Evolutionary conservation across 345 rosid species (phyloP), one percentile per base, ranked within the genome.

Genomic region (Mangifera indica): DNA sequence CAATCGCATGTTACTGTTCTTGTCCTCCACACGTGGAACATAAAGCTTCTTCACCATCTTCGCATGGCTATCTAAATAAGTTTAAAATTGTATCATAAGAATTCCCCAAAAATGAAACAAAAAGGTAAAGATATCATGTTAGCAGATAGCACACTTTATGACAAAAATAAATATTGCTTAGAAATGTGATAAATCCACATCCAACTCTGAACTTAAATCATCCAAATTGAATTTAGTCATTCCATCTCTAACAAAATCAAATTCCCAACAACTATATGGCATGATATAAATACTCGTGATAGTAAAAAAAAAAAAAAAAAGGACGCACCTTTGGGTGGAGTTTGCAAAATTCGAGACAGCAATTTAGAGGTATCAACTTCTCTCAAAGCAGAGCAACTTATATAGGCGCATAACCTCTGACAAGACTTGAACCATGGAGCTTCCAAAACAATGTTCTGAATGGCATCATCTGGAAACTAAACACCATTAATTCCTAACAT

Each of bases 11-110:
- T 92, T 82, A 66, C 96, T 76, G 53, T 92, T 92, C 85, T 87
- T 92, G 81, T 95, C 98, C 85, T 92, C 99, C 73, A 95, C 98
- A 18, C 89, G 84, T 14, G 98, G 99, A 62, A 95, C 97, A 83
- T 89, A 92, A 51, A 95, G 86, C 84, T 83, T 90, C 76, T 90
- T 91, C 63, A 70, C 78, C 18, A 44, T 70, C 77, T 76, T 72
- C 12, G 63, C 25, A 66, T 61, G 60, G 14, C 73, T 74, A 69
- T 76, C 99, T 87, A 78, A 53, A 78, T 37, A 61, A 51, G 70
- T 22, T 26, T 29, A 20, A 15, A 61, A 68, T 12, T 21, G 14
- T 59, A 24, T 48, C 7, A 42, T 32, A 67, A 42, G 20, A 66
- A 69, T 29, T 10, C 17, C 60, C 77, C 60, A 46, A 0, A 44